Percentiles rank a stretch among this genome's conserved stretches.
Evolutionary conservation across 352 stramenopile species (phyloP).

Genomic region (Halophytophthora polymorphica): DNA sequence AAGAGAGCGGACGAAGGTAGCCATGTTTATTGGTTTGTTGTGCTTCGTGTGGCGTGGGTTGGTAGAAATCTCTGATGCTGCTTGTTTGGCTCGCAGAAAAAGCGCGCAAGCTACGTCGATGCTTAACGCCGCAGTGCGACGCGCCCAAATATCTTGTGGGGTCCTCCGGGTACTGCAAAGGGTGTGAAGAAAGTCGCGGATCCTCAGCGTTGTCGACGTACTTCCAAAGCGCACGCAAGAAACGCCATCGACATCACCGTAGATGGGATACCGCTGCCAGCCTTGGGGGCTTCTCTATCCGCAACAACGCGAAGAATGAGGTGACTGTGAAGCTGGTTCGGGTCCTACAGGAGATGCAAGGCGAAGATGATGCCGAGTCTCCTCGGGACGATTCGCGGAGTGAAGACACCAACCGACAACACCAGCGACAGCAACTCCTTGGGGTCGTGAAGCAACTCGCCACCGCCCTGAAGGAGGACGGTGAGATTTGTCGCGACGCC

Average conservation of each 20-base stretch:
- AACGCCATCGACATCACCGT: slow-evolving; percentile 35
- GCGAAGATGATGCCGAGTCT: slow-evolving; percentile 9
- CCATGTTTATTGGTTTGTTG: neutral
- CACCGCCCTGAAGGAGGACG: slow-evolving; percentile 46
- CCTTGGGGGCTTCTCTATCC: slow-evolving; percentile 15
- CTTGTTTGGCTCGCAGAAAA: slow-evolving; percentile 28
- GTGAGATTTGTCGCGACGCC: slow-evolving; percentile 6
- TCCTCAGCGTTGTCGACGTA: neutral
- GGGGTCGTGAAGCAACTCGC: slow-evolving; percentile 43
- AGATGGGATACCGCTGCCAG: slow-evolving; percentile 39
- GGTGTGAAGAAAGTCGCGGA: slow-evolving; percentile 39
- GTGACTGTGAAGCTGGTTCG: slow-evolving; percentile 39
- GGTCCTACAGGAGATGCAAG: slow-evolving; percentile 22
- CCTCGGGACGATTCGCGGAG: slow-evolving; percentile 11
- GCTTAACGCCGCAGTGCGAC: slow-evolving; percentile 67
- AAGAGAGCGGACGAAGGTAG: slow-evolving; percentile 37
- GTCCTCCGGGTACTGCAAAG: slow-evolving; percentile 56
- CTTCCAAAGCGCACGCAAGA: slow-evolving; percentile 11
- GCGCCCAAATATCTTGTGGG: slow-evolving; percentile 61
- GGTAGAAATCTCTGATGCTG: slow-evolving; percentile 1
- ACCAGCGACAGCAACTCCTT: slow-evolving; percentile 28
- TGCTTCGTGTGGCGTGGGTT: neutral
- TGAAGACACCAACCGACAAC: slow-evolving; percentile 2
- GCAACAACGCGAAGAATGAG: slow-evolving; percentile 43
- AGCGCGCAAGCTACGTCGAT: slow-evolving; percentile 43